Percentiles rank a stretch among this genome's conserved stretches.
phyloP scores from a whole-genome alignment of 495 filamentous ascomycete genomes.

The Podospora fimiseda region DNA sequence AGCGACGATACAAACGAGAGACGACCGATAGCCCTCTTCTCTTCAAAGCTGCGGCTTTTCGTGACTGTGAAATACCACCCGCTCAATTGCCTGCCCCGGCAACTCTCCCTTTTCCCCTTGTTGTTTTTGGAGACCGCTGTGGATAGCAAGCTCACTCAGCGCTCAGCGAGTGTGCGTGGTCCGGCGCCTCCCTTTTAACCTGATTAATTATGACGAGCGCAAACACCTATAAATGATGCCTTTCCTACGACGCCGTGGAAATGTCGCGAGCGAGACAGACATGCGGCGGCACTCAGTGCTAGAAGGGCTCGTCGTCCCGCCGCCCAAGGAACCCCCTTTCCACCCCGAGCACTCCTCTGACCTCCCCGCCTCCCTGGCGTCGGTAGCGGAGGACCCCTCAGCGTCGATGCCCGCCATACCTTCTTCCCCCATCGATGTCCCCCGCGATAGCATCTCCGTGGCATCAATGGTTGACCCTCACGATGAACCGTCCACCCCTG shows the following conservation, averaged over 20 bases:
- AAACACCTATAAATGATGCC: slow-evolving; percentile 36
- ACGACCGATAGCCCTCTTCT: too few species aligned
- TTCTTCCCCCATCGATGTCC: slow-evolving; percentile 11
- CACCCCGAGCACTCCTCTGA: slow-evolving; percentile 19
- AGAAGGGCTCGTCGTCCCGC: slow-evolving; percentile 24
- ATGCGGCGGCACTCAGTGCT: slow-evolving; percentile 42
- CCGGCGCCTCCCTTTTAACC: background rate
- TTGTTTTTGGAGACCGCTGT: background rate
- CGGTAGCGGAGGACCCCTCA: slow-evolving; percentile 18
- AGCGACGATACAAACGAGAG: too few species aligned
- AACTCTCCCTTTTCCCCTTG: background rate
- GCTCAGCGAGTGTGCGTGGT: background rate
- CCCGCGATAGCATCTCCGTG: slow-evolving; percentile 18
- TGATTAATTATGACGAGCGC: slow-evolving; percentile 37
- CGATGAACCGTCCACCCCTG: slow-evolving; percentile 26
- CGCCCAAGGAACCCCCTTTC: slow-evolving; percentile 20
- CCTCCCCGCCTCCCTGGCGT: slow-evolving; percentile 16
- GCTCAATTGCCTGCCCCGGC: too few species aligned
- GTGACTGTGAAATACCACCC: too few species aligned
- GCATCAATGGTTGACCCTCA: slow-evolving; percentile 20
- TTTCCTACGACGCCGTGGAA: slow-evolving; percentile 46
- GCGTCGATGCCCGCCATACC: slow-evolving; percentile 8
- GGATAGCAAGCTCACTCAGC: background rate
- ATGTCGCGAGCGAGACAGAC: slow-evolving; percentile 44
- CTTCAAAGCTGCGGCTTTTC: too few species aligned